Evolutionary conservation across 306 rosid genomes (phyloP), one percentile per base, ranked within the genome.

Genomic region (Prunus dulcis): DNA sequence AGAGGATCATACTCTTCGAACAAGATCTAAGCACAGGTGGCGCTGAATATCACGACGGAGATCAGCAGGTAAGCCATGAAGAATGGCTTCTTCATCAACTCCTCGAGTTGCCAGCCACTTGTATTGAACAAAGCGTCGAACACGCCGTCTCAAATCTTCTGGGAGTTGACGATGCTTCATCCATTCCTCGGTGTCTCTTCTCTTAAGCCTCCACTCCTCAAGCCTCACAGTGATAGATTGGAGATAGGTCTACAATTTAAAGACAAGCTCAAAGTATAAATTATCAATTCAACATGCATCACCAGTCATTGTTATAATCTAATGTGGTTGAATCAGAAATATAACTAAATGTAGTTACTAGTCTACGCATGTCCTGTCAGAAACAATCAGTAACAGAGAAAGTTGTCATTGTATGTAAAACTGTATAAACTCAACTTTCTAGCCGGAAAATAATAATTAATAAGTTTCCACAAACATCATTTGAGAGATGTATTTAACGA

Each of bases 161-260:
- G 99, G 98, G 71, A 96, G 99, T 88, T 96, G 99, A 75, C 98
- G 97, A 85, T 96, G 97, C 84, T 88, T 85, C 99, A 96, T 96
- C 99, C 99, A 96, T 86, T 96, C 99, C 82, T 96, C 97, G 2
- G 98, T 92, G 86, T 96, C 99, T 81, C 98, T 87, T 82, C 80
- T 91, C 84, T 88, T 92, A 72, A 96, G 93, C 87, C 99, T 91
- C 99, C 99, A 95, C 68, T 96, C 99, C 84, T 96, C 99, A 15
- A 91, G 96, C 88, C 98, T 89, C 84, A 91, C 84, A 14, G 98
- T 96, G 76, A 88, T 84, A 46, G 99, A 96, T 89, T 96, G 99
- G 86, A 96, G 88, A 83, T 96, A 91, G 22, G 98, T 96, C 99
- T 96, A 74, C 74, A 67, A 50, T 69, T 79, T 61, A 76, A 78